phyloP scores from a whole-genome alignment of 73 alveolate species.

The Paraurostyla sp. region DNA sequence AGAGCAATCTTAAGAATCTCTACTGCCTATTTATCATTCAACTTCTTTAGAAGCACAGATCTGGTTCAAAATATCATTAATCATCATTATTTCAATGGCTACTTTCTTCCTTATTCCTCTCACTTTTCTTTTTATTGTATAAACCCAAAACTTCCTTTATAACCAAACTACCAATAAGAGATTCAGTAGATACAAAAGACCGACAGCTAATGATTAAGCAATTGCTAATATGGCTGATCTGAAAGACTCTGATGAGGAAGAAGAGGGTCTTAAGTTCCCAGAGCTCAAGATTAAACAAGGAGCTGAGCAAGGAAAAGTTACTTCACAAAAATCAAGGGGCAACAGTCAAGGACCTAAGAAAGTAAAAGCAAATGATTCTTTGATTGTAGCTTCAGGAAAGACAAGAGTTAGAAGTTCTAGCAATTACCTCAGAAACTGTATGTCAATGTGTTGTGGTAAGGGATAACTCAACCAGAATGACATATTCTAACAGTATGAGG shows the following conservation, averaged over 20 bases:
- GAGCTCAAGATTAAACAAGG: neutral
- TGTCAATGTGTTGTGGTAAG: too few relatives aligned
- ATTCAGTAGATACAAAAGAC: slow-evolving; percentile 39
- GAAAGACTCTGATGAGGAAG: slow-evolving; percentile 40
- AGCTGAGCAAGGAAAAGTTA: neutral
- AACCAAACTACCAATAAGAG: slow-evolving; percentile 57
- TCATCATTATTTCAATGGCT: neutral
- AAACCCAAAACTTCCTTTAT: slow-evolving; percentile 36
- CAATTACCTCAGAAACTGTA: too few relatives aligned
- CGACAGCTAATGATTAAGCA: slow-evolving; percentile 37
- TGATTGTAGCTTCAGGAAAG: too few relatives aligned
- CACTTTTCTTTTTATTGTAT: neutral
- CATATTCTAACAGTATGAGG: neutral
- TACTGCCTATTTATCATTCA: neutral
- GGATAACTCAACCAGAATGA: neutral
- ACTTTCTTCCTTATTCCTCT: slow-evolving; percentile 55
- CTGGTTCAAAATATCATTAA: neutral
- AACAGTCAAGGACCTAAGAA: neutral
- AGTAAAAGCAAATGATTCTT: too few relatives aligned
- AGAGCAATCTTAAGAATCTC: neutral
- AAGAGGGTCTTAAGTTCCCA: slow-evolving; percentile 12
- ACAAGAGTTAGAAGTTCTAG: too few relatives aligned
- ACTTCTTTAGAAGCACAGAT: neutral
- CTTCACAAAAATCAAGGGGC: neutral
- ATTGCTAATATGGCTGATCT: neutral